Percentiles rank a stretch among this genome's conserved stretches.
Evolutionary conservation across 805 yeast species (phyloP).

Genomic region (Zygosaccharomyces kombuchaensis): DNA sequence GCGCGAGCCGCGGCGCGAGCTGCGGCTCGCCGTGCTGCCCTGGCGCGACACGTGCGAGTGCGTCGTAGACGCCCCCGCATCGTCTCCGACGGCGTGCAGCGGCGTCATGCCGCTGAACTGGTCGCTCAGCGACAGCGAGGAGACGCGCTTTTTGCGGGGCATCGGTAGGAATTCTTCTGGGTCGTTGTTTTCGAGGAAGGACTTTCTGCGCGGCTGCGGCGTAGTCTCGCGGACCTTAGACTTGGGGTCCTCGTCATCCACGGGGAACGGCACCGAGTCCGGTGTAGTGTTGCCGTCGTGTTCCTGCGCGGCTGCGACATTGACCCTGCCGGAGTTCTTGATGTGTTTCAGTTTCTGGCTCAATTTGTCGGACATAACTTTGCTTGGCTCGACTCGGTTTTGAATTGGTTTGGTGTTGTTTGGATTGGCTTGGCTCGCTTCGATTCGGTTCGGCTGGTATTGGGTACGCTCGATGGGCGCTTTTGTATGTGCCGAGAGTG

Average conservation of each 20-base stretch:
- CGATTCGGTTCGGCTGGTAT: background rate
- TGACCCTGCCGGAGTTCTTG: background rate
- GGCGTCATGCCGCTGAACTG: constrained; percentile 39
- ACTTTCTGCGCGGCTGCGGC: constrained; percentile 31
- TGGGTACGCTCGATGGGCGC: no score
- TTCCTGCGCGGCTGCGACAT: no score
- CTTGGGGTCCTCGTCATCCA: constrained; percentile 12
- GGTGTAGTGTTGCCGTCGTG: background rate
- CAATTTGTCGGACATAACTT: background rate
- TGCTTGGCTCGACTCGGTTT: no score
- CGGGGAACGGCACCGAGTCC: background rate
- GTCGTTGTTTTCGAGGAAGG: constrained; percentile 69
- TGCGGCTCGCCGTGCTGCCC: constrained; percentile 10
- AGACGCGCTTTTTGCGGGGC: constrained; percentile 56
- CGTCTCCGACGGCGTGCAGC: constrained; percentile 13
- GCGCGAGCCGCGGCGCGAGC: constrained; percentile 8
- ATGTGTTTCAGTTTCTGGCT: constrained; percentile 4
- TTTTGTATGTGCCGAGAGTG: no score
- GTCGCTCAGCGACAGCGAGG: constrained; percentile 65
- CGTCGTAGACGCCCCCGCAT: no score
- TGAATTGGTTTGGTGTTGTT: background rate
- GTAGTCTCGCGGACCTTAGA: constrained; percentile 10
- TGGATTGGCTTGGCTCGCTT: background rate
- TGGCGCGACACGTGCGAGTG: constrained; percentile 8
- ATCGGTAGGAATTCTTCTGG: constrained; percentile 63